A percentile compares a stretch with the other conserved stretches of the same genome.
These are phyloP conservation scores for Trifolium repens DNA, from an alignment of 306 rosid genomes.

Conservation along the genomic window DNA sequence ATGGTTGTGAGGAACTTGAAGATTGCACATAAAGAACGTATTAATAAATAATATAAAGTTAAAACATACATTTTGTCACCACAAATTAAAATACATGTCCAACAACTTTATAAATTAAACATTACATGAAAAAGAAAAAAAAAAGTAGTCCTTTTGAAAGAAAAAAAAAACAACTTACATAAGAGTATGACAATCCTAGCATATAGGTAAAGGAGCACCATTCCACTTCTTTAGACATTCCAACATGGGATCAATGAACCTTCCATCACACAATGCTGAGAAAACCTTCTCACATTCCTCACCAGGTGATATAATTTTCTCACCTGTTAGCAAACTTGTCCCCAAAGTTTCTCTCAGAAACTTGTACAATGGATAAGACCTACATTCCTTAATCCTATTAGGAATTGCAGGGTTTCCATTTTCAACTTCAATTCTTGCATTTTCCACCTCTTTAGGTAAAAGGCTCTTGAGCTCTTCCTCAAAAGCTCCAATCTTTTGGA, in stretches of 20 bases:
- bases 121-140: slow-evolving; percentile 21
- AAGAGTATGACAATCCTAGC: slow-evolving; percentile 39
- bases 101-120: slow-evolving; percentile 3
- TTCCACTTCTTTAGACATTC: slow-evolving; percentile 87
- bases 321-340: slow-evolving; percentile 75
- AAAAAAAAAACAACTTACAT: neutral
- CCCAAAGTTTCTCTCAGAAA: slow-evolving; percentile 77
- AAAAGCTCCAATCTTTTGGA: slow-evolving; percentile 73
- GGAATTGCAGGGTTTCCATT: slow-evolving; percentile 61
- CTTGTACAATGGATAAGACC: slow-evolving; percentile 83
- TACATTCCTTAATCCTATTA: slow-evolving; percentile 70
- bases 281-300: slow-evolving; percentile 88
- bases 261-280: slow-evolving; percentile 71
- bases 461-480: slow-evolving; percentile 71
- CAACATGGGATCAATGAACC: slow-evolving; percentile 72
- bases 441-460: slow-evolving; percentile 83
- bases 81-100: slow-evolving; percentile 33
- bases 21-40: slow-evolving; percentile 8
- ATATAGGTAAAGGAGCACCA: slow-evolving; percentile 87
- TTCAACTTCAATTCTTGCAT: slow-evolving; percentile 59
- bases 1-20: neutral
- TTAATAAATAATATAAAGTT: neutral
- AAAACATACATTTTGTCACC: slow-evolving; percentile 16
- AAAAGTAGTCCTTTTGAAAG: neutral
- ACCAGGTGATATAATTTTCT: slow-evolving; percentile 76